A percentile compares a stretch with the other conserved stretches of the same genome.
Conservation (phyloP, 176 grass and related monocot genomes). For the Bolboschoenus planiculmis region DNA sequence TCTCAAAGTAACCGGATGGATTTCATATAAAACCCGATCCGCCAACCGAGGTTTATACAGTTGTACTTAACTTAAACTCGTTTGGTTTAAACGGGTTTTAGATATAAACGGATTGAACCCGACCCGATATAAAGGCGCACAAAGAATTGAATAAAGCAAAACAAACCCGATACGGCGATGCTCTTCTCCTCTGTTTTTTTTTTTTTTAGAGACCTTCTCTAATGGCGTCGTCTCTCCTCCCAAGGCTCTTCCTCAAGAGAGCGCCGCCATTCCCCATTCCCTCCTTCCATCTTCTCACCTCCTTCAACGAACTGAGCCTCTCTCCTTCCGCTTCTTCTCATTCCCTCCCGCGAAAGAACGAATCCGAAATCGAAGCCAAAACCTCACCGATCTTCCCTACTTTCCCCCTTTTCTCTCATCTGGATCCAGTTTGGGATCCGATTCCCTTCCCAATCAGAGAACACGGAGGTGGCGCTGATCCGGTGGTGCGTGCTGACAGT, state of each 20-base stretch:
- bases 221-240: constrained; percentile 17
- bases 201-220: background rate
- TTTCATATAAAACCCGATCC: background rate
- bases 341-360: background rate
- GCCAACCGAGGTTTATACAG: too few relatives aligned
- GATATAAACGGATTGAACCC: background rate
- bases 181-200: too few relatives aligned
- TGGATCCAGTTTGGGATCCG: constrained; percentile 7
- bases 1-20: too few relatives aligned
- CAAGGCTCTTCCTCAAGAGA: constrained; percentile 8
- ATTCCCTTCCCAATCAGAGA: background rate
- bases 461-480: background rate
- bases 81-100: too few relatives aligned
- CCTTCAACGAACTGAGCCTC: constrained; percentile 6
- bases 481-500: constrained; percentile 68
- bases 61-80: too few relatives aligned
- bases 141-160: background rate
- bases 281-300: background rate
- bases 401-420: constrained; percentile 14
- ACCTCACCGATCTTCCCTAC: constrained; percentile 28
- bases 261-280: background rate
- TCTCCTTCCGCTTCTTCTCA: constrained; percentile 30
- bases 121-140: background rate
- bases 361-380: constrained; percentile 2
- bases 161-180: background rate